Conservation (phyloP, 257 asterid species). For the Gentiana dahurica region DNA sequence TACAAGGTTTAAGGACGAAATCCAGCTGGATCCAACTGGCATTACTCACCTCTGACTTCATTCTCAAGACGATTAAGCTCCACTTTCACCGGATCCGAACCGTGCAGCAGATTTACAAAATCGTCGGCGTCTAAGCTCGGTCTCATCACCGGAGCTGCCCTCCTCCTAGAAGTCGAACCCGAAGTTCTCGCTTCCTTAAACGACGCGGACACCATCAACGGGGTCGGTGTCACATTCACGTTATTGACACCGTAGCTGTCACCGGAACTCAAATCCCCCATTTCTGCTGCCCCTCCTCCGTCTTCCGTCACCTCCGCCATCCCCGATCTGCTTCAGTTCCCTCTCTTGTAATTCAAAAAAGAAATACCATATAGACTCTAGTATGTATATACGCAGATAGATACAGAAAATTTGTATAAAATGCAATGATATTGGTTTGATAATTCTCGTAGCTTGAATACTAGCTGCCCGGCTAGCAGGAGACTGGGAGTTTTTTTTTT, state of each 20-base stretch:
- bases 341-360: not conserved
- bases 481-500: too few relatives aligned
- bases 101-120: constrained; percentile 83
- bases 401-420: too few relatives aligned
- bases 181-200: constrained; percentile 67
- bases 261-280: constrained; percentile 19
- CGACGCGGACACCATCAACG: constrained; percentile 63
- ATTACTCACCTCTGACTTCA: constrained; percentile 89
- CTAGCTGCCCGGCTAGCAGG: too few relatives aligned
- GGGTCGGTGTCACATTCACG: constrained; percentile 5
- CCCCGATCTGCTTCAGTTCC: constrained; percentile 42
- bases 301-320: constrained; percentile 51
- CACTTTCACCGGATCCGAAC: constrained; percentile 99
- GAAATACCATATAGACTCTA: too few relatives aligned
- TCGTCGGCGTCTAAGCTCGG: constrained; percentile 95
- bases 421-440: too few relatives aligned
- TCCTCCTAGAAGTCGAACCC: constrained; percentile 43
- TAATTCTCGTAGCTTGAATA: too few relatives aligned
- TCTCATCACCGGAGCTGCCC: constrained; percentile 47
- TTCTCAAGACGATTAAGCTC: constrained; percentile 99
- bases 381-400: too few relatives aligned
- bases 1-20: constrained; percentile 20
- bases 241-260: constrained; percentile 20
- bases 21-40: constrained; percentile 64
- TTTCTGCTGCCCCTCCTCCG: constrained; percentile 58